Base-by-base conservation (phyloP, 805 yeast genomes). In the Citeromyces nyonsensis region DNA sequence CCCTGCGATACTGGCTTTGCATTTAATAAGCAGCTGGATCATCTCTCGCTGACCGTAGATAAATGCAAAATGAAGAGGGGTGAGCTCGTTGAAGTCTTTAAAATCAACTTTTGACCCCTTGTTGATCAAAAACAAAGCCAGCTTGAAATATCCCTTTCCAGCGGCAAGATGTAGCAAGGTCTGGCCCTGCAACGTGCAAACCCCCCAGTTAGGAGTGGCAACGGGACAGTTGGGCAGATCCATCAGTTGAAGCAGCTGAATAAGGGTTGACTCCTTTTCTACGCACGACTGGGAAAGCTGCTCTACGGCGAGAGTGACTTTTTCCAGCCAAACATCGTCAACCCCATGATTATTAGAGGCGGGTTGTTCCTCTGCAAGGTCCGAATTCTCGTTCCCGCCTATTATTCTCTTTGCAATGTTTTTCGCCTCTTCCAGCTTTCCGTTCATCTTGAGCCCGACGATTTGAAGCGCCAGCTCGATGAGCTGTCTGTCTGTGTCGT, bases 381-480 rank as follows among this genome's bases (percentile, higher is more conserved):
- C 14, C 28, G 46, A 48, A 26, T 56, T 59, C 25, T 53, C 54
- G 34, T 57, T 73, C 33, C 71, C 66, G 9, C 91, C 93, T 34
- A 88, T 85, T 41, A 91, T 84, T 40, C 94, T 64, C 51, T 79
- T 78, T 1, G 97, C 97, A 44, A 91, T 82, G 47, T 84, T 85
- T 42, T 82, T 73, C 2, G 97, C 96, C 53, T 88, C 96, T 48
- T 91, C 97, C 36, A 91, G 59, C 45, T 78, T 77, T 36, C 97
- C 98, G 48, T 84, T 86, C 95, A 88, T 85, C 56, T 88, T 88
- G 54, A 86, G 62, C 2, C 98, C 98, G 27, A 91, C 95, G 44
- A 91, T 91, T 49, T 91, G 97, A 44, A 91, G 63, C 2, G 98
- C 98, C 40, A 91, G 62, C 56, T 91, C 98, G 48, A 88, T 82